phyloP scores from a whole-genome alignment of 768 basidiomycete species.

The Fomitopsis serialis region DNA sequence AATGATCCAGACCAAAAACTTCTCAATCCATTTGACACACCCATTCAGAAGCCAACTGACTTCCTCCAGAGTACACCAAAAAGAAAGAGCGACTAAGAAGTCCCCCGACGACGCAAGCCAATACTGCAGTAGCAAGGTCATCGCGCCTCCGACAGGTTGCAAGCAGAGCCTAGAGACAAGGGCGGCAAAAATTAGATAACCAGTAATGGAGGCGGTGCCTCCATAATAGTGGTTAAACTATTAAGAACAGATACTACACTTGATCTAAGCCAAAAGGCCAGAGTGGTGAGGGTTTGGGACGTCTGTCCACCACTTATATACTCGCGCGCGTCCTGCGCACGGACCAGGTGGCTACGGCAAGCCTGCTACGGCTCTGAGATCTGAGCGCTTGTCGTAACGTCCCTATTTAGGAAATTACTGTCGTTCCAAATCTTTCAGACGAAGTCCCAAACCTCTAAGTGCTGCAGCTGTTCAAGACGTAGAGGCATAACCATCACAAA shows the following conservation, averaged over 20 bases:
- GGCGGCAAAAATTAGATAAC: slow-evolving; percentile 26
- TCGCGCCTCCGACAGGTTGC: slow-evolving; percentile 19
- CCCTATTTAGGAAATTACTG: no score
- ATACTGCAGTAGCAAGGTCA: slow-evolving; percentile 25
- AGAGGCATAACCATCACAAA: no score
- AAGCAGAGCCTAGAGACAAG: slow-evolving; percentile 22
- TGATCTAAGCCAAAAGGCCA: slow-evolving; percentile 71
- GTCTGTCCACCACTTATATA: slow-evolving; percentile 1
- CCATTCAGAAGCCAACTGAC: background rate
- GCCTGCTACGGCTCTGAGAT: slow-evolving; percentile 25
- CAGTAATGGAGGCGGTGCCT: slow-evolving; percentile 28
- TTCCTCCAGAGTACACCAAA: background rate
- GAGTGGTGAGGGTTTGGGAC: slow-evolving; percentile 32
- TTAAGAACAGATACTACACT: slow-evolving; percentile 74
- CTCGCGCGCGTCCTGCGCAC: background rate
- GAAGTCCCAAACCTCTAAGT: no score
- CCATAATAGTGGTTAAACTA: slow-evolving; percentile 37
- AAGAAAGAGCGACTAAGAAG: slow-evolving; percentile 4
- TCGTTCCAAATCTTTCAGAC: slow-evolving; percentile 21
- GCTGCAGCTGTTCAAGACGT: no score
- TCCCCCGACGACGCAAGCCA: slow-evolving; percentile 26
- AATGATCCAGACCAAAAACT: no score
- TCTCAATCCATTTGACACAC: slow-evolving; percentile 4
- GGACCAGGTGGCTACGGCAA: slow-evolving; percentile 5
- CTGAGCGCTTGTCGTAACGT: slow-evolving; percentile 20